Base-by-base conservation (phyloP, 441 rosid genomes). In the Pelargonium cotyledonis region DNA sequence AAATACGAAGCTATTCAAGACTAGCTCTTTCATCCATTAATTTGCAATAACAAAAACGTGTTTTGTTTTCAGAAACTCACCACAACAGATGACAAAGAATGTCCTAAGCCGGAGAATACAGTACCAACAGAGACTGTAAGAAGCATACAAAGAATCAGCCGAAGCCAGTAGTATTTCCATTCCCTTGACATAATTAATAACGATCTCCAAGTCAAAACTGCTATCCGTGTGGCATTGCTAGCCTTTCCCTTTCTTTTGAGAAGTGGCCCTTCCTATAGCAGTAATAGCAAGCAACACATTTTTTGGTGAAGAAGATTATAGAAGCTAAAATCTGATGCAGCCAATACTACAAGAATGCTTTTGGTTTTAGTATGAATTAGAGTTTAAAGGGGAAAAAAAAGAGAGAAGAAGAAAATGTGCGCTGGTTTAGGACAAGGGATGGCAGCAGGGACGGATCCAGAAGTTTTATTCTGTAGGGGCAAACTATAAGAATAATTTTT, bases 121-220 rank as follows among this genome's bases (percentile, higher is more conserved):
- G 95, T 90, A 63, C 96, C 96, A 68, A 95, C 78, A 74, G 86
- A 85, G 62, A 95, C 86, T 0, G 91, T 79, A 68, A 95, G 96
- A 60, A 88, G 80, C 93, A 90, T 89, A 74, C 72, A 90, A 60
- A 95, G 91, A 79, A 92, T 80, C 72, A 95, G 89, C 12, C 99
- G 86, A 72, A 95, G 89, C 99, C 99, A 95, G 76, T 92, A 92
- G 84, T 95, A 95, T 77, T 90, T 89, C 99, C 98, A 95, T 78
- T 95, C 99, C 69, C 98, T 87, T 2, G 99, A 95, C 99, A 92
- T 95, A 60, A 92, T 87, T 74, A 91, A 80, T 68, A 95, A 80
- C 8, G 99, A 91, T 81, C 99, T 86, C 99, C 99, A 95, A 18
- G 96, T 95, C 81, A 95, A 82, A 51, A 95, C 96, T 12, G 96